Evolutionary conservation across 306 rosid species (phyloP).

Genomic region (Mucuna pruriens): DNA sequence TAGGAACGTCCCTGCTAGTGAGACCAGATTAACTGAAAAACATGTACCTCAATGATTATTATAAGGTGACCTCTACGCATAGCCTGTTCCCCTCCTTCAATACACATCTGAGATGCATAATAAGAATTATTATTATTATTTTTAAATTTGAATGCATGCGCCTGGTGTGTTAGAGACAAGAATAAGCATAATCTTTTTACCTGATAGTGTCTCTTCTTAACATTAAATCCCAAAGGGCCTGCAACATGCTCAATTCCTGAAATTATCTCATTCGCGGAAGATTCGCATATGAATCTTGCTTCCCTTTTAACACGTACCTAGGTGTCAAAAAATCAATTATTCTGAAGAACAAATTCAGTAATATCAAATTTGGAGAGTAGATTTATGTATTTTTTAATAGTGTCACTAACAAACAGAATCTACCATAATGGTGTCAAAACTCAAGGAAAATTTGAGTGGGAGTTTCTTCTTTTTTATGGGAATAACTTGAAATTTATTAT

Average conservation of each 20-base stretch:
- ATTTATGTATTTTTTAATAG: too few relatives aligned
- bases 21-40: not conserved
- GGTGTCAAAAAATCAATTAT: slow-evolving; percentile 15
- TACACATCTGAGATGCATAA: slow-evolving; percentile 59
- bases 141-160: not conserved
- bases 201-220: slow-evolving; percentile 71
- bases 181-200: slow-evolving; percentile 34
- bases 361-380: too few relatives aligned
- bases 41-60: slow-evolving; percentile 64
- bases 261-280: slow-evolving; percentile 66
- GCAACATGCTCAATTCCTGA: slow-evolving; percentile 71
- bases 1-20: not conserved
- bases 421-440: too few relatives aligned
- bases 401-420: too few relatives aligned
- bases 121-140: not conserved
- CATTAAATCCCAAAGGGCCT: slow-evolving; percentile 64
- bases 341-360: slow-evolving; percentile 2
- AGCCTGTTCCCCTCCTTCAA: slow-evolving; percentile 70
- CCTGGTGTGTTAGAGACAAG: not conserved
- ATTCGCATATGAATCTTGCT: slow-evolving; percentile 70
- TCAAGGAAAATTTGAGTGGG: too few relatives aligned
- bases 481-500: too few relatives aligned
- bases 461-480: too few relatives aligned
- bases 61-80: slow-evolving; percentile 80
- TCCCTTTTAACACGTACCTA: slow-evolving; percentile 73